Evolutionary conservation across 1,139 yeast genomes (phyloP).

Genomic region (Yamadazyma aaseri): DNA sequence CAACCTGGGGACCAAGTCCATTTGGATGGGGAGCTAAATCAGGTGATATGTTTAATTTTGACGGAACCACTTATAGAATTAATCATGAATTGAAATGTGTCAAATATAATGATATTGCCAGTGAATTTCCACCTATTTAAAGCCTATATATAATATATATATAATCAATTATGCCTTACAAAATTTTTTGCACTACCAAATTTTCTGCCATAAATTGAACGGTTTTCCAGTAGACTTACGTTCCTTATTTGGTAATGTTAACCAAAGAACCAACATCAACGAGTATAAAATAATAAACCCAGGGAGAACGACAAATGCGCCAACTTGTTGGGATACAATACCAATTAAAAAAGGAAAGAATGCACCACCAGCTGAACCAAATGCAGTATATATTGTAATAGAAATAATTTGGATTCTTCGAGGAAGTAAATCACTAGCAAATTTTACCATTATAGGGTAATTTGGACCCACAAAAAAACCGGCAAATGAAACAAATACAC

Average conservation of each 20-base stretch:
- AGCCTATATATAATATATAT: background rate
- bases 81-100: slow-evolving; percentile 11
- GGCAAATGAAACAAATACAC: slow-evolving; percentile 45
- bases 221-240: slow-evolving; percentile 7
- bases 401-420: slow-evolving; percentile 53
- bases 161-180: slow-evolving; percentile 8
- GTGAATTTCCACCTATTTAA: slow-evolving; percentile 2
- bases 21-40: slow-evolving; percentile 24
- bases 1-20: slow-evolving; percentile 62
- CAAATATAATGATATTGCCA: slow-evolving; percentile 5
- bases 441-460: slow-evolving; percentile 53
- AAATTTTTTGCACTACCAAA: slow-evolving; percentile 15
- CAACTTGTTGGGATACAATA: slow-evolving; percentile 45
- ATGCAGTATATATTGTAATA: slow-evolving; percentile 54
- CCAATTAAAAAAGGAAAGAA: slow-evolving; percentile 58
- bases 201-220: slow-evolving; percentile 17
- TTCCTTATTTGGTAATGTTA: slow-evolving; percentile 41
- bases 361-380: slow-evolving; percentile 63
- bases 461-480: slow-evolving; percentile 55
- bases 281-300: slow-evolving; percentile 41
- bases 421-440: slow-evolving; percentile 47
- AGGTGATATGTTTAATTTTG: slow-evolving; percentile 5
- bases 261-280: slow-evolving; percentile 42
- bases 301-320: slow-evolving; percentile 57
- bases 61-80: slow-evolving; percentile 9